Conservation (phyloP, 2,329 filamentous ascomycete species). For the Rutstroemia sp. region DNA sequence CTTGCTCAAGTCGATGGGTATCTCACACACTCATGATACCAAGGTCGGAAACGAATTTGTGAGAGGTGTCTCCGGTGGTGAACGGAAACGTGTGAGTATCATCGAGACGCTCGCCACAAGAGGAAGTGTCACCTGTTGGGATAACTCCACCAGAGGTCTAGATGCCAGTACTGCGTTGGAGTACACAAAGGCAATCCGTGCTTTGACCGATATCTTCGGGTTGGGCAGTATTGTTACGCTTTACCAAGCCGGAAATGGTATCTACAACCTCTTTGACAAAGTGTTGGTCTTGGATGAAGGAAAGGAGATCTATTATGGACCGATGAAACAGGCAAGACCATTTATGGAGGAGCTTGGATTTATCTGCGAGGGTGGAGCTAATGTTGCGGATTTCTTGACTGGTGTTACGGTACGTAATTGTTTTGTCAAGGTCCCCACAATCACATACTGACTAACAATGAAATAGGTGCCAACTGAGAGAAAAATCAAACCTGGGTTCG, state of each 20-base stretch:
- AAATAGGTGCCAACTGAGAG: conserved; percentile 48
- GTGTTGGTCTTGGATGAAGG: conserved; percentile 61
- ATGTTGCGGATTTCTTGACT: conserved; percentile 58
- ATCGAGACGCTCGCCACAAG: conserved; percentile 37
- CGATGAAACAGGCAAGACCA: conserved; percentile 47
- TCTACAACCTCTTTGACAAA: conserved; percentile 65
- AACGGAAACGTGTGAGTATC: conserved; percentile 54
- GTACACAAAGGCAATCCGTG: conserved; percentile 52
- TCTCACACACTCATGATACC: conserved; percentile 48
- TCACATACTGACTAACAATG: background rate
- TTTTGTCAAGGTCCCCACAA: background rate
- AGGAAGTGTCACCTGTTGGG: conserved; percentile 52
- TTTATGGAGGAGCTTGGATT: conserved; percentile 63
- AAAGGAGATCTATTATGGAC: conserved; percentile 58
- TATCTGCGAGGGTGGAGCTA: conserved; percentile 52
- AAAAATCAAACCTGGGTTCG: conserved; percentile 41
- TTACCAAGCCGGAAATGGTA: conserved; percentile 64
- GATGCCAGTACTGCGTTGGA: conserved; percentile 63
- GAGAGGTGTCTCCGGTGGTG: conserved; percentile 54
- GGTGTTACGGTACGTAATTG: conserved; percentile 34
- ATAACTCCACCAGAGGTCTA: conserved; percentile 58
- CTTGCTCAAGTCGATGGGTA: conserved; percentile 33
- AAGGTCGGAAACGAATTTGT: conserved; percentile 53
- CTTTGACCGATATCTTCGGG: conserved; percentile 55
- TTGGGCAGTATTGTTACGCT: conserved; percentile 55